Evolutionary conservation across 2,329 filamentous ascomycete genomes (phyloP).

Genomic region (Penicillium nordicum): DNA sequence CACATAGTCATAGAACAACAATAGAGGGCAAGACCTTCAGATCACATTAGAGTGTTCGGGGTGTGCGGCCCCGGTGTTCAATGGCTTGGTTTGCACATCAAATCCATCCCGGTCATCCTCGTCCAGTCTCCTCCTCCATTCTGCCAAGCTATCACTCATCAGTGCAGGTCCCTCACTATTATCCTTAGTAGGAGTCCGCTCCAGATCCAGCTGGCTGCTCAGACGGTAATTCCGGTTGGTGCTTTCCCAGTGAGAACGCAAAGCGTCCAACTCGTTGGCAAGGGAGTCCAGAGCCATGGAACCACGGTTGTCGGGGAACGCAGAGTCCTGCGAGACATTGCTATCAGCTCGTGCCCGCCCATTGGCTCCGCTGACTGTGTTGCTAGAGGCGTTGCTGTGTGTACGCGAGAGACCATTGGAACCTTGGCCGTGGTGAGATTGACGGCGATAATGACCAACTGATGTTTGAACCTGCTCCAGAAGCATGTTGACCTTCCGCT

Average conservation of each 20-base stretch:
- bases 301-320: conserved; percentile 54
- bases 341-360: conserved; percentile 41
- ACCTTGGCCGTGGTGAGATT: conserved; percentile 49
- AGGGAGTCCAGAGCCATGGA: conserved; percentile 81
- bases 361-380: conserved; percentile 33
- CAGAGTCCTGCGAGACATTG: conserved; percentile 42
- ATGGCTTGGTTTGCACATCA: conserved; percentile 27
- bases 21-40: conserved; percentile 19
- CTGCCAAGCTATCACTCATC: conserved; percentile 69
- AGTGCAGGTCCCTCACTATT: conserved; percentile 34
- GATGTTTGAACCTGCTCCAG: conserved; percentile 92
- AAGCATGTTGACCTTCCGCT: conserved; percentile 86
- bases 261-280: conserved; percentile 84
- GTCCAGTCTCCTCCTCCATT: conserved; percentile 77
- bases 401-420: conserved; percentile 46
- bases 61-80: conserved; percentile 21
- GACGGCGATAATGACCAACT: conserved; percentile 90
- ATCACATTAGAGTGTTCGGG: conserved; percentile 34
- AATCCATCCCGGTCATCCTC: conserved; percentile 46
- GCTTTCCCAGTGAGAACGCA: conserved; percentile 90
- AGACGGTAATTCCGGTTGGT: conserved; percentile 93
- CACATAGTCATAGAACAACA: conserved; percentile 25
- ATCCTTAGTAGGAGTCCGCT: conserved; percentile 53
- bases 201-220: conserved; percentile 86
- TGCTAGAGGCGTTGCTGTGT: conserved; percentile 55